Conservation (phyloP, 73 alveolate genomes). For the Effrenium voratum region DNA sequence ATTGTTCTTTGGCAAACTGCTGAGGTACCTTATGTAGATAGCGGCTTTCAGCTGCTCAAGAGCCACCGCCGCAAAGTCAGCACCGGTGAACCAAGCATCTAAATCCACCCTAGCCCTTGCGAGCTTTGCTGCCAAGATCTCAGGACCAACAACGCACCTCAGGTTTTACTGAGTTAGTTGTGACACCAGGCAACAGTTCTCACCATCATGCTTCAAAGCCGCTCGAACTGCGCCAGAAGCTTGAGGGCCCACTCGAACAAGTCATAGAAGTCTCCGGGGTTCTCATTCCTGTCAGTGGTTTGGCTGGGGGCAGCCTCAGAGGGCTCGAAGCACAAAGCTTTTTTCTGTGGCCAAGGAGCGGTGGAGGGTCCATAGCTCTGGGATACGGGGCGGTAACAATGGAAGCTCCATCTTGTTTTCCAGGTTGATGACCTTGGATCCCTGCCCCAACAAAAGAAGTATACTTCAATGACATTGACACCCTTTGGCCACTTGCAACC, state of each 20-base stretch:
- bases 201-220: neutral
- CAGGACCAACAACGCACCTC: neutral
- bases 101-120: neutral
- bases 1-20: neutral
- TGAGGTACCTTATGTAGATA: neutral
- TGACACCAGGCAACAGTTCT: neutral
- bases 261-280: neutral
- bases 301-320: too few relatives aligned
- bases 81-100: neutral
- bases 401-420: too few relatives aligned
- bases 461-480: too few relatives aligned
- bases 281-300: too few relatives aligned
- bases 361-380: too few relatives aligned
- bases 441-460: too few relatives aligned
- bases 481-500: too few relatives aligned
- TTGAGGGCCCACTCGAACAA: neutral
- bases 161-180: neutral
- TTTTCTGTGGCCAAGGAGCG: too few relatives aligned
- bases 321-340: too few relatives aligned
- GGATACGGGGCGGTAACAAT: too few relatives aligned
- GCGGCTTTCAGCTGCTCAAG: neutral
- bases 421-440: too few relatives aligned
- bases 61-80: neutral
- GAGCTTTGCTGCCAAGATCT: neutral
- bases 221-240: neutral